Percentiles rank a stretch among this genome's conserved stretches.
Conservation (phyloP, 352 stramenopile species). For the Pythium scleroteichum region DNA sequence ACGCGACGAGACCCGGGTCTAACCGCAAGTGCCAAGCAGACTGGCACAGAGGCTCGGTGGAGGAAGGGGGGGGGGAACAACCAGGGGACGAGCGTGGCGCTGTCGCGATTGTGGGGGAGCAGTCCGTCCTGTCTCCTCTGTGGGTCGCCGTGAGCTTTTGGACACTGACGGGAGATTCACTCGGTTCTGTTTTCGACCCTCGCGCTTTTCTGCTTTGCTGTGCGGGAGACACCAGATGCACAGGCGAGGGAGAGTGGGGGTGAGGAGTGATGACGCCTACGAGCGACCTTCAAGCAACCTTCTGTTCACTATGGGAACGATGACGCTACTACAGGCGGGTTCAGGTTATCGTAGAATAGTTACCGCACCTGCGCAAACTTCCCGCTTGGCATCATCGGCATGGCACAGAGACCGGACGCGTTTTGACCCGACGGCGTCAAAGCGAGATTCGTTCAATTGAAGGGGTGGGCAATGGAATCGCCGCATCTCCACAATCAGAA, state of each 20-base stretch:
- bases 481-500: background rate
- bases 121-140: no score
- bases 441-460: background rate
- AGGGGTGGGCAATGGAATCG: background rate
- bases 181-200: constrained; percentile 21
- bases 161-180: constrained; percentile 5
- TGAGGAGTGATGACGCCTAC: constrained; percentile 1
- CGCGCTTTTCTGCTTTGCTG: constrained; percentile 13
- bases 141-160: constrained; percentile 1
- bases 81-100: no score
- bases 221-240: background rate
- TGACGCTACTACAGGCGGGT: constrained; percentile 8
- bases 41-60: no score
- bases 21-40: no score
- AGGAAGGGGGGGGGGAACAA: no score
- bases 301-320: constrained; percentile 2
- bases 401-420: background rate
- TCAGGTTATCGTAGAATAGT: no score
- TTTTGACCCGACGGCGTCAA: background rate
- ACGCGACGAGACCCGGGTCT: no score
- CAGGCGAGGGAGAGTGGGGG: background rate
- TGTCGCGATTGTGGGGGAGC: no score
- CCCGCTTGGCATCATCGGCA: no score
- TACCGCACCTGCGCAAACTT: background rate
- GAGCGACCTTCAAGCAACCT: constrained; percentile 16